phyloP scores from a whole-genome alignment of 192 early-diverging fungal genomes.

The Backusella sp. region DNA sequence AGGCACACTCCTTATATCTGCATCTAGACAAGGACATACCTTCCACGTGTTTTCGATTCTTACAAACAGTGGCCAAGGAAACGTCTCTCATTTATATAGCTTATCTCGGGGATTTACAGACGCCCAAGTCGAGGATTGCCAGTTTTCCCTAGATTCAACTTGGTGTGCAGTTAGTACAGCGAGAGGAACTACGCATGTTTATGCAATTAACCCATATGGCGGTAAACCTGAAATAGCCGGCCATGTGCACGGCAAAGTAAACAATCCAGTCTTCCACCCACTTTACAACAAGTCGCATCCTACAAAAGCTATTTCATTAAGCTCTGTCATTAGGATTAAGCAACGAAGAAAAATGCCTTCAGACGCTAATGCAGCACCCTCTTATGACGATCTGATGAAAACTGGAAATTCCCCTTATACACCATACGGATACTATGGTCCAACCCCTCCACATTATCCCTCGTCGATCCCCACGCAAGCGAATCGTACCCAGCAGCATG shows the following conservation, averaged over 20 bases:
- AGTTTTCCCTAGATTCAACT: slow-evolving; percentile 66
- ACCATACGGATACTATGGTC: neutral
- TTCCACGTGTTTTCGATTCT: slow-evolving; percentile 69
- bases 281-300: slow-evolving; percentile 2
- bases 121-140: slow-evolving; percentile 67
- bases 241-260: slow-evolving; percentile 48
- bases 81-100: slow-evolving; percentile 59
- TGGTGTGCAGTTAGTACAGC: slow-evolving; percentile 77
- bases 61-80: slow-evolving; percentile 24
- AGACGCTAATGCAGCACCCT: neutral
- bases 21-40: slow-evolving; percentile 69
- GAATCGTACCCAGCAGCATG: neutral
- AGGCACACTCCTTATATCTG: slow-evolving; percentile 67
- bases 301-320: slow-evolving; percentile 7
- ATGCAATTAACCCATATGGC: slow-evolving; percentile 63
- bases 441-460: slow-evolving; percentile 9
- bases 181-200: slow-evolving; percentile 75
- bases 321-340: slow-evolving; percentile 39
- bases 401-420: neutral
- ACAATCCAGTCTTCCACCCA: slow-evolving; percentile 29
- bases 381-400: neutral
- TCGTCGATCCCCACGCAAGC: neutral
- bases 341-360: slow-evolving; percentile 37
- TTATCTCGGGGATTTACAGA: slow-evolving; percentile 79
- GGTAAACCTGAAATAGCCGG: slow-evolving; percentile 55